These are phyloP conservation scores for Ganoderma lingzhi DNA, from an alignment of 1,284 basidiomycete species.

Conservation along the genomic window DNA sequence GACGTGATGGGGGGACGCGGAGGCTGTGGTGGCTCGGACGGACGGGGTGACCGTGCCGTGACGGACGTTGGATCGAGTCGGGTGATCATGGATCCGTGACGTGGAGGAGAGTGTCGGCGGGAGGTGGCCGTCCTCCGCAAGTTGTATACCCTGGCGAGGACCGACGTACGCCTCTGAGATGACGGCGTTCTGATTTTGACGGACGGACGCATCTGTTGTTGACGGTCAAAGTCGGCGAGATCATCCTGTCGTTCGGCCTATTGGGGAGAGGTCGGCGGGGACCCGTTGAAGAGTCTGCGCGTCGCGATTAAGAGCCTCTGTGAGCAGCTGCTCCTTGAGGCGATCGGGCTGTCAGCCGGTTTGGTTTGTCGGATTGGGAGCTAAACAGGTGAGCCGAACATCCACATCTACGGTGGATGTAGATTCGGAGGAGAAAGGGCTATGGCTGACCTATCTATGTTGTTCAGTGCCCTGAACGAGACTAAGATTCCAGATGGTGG, in stretches of 20 bases:
- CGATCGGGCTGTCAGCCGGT: constrained; percentile 75
- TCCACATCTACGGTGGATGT: not conserved
- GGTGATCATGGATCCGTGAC: no score
- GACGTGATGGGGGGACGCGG: constrained; percentile 25
- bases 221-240: no score
- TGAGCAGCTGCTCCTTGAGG: constrained; percentile 66
- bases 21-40: no score
- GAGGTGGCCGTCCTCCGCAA: constrained; percentile 48
- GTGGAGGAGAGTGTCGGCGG: constrained; percentile 15
- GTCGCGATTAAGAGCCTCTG: constrained; percentile 60
- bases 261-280: no score
- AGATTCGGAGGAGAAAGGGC: no score
- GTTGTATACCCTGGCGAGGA: constrained; percentile 57
- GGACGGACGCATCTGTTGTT: constrained; percentile 74
- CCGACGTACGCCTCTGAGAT: not conserved
- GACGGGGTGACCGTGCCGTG: no score
- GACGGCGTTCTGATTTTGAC: no score
- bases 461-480: constrained; percentile 52
- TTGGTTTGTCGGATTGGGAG: constrained; percentile 83
- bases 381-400: constrained; percentile 62
- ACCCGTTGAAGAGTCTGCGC: constrained; percentile 62
- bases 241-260: constrained; percentile 62
- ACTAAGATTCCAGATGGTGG: no score
- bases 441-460: no score
- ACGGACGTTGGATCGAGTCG: no score